Evolutionary conservation across 23 red algal genomes (phyloP).

Genomic region (Cyanidioschyzon merolae): DNA sequence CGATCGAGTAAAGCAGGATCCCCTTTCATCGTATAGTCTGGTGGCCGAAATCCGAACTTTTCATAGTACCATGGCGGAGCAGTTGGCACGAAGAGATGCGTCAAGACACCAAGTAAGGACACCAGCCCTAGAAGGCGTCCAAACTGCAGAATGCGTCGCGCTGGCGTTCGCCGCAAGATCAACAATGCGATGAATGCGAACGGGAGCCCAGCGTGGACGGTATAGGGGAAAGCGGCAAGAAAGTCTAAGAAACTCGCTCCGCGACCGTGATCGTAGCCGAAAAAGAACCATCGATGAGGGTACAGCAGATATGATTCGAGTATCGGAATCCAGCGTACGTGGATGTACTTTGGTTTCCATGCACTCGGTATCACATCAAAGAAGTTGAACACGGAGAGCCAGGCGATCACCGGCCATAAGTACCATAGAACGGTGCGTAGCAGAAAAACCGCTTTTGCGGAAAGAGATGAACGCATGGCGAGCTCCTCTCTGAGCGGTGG

Average conservation of each 20-base stretch:
- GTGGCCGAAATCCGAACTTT: slow-evolving; percentile 39
- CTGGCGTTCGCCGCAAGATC: slow-evolving; percentile 6
- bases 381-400: slow-evolving; percentile 8
- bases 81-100: slow-evolving; percentile 59
- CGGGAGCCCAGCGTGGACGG: slow-evolving; percentile 61
- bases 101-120: slow-evolving; percentile 50
- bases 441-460: not conserved
- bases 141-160: slow-evolving; percentile 27
- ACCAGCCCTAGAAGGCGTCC: slow-evolving; percentile 35
- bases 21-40: slow-evolving; percentile 66
- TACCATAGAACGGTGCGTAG: not conserved
- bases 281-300: slow-evolving; percentile 46
- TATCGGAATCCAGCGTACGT: slow-evolving; percentile 32
- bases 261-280: not conserved
- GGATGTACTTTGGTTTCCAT: slow-evolving; percentile 6
- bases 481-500: not conserved
- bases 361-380: not conserved
- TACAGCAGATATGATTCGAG: slow-evolving; percentile 30
- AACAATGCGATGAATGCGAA: slow-evolving; percentile 28
- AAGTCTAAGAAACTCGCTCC: slow-evolving; percentile 28
- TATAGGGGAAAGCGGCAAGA: slow-evolving; percentile 77
- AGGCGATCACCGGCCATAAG: slow-evolving; percentile 6
- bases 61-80: slow-evolving; percentile 90
- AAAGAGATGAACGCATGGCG: not conserved
- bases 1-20: slow-evolving; percentile 57